phyloP scores from a whole-genome alignment of 257 asterid species.

The Pogostemon cablin region DNA sequence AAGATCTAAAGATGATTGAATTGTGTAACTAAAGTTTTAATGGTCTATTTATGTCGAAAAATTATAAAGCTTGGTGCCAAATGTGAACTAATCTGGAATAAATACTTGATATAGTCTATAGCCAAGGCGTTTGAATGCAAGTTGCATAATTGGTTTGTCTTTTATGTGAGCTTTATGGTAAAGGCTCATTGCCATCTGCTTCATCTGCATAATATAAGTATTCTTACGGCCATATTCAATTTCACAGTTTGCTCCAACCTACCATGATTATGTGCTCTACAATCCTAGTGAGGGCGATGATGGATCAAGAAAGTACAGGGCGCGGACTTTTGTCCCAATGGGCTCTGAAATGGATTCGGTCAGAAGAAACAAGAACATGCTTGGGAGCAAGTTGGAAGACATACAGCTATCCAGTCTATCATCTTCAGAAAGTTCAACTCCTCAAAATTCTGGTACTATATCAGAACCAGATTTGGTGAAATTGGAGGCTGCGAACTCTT shows the following conservation, averaged over 20 bases:
- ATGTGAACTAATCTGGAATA: background rate
- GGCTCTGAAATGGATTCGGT: constrained; percentile 97
- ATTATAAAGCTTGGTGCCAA: background rate
- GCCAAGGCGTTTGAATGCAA: background rate
- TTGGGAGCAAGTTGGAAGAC: constrained; percentile 74
- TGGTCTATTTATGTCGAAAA: background rate
- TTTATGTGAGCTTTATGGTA: background rate
- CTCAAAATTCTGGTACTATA: constrained; percentile 36
- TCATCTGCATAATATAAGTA: constrained; percentile 19
- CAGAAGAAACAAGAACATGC: constrained; percentile 62
- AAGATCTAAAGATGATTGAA: background rate
- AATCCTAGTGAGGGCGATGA: constrained; percentile 87
- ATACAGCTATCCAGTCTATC: constrained; percentile 60
- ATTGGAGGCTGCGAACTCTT: constrained; percentile 56
- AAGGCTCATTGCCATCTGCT: background rate
- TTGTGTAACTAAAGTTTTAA: background rate
- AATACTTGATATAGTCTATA: background rate
- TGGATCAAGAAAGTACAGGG: constrained; percentile 85
- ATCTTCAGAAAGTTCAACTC: constrained; percentile 52
- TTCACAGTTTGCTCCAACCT: constrained; percentile 94
- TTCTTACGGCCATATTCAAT: constrained; percentile 30
- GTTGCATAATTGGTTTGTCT: background rate
- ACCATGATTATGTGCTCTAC: constrained; percentile 94
- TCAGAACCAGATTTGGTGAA: constrained; percentile 40
- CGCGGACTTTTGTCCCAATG: constrained; percentile 92